Evolutionary conservation across 2,329 filamentous ascomycete genomes (phyloP).

Genomic region (Orbilia javanica): DNA sequence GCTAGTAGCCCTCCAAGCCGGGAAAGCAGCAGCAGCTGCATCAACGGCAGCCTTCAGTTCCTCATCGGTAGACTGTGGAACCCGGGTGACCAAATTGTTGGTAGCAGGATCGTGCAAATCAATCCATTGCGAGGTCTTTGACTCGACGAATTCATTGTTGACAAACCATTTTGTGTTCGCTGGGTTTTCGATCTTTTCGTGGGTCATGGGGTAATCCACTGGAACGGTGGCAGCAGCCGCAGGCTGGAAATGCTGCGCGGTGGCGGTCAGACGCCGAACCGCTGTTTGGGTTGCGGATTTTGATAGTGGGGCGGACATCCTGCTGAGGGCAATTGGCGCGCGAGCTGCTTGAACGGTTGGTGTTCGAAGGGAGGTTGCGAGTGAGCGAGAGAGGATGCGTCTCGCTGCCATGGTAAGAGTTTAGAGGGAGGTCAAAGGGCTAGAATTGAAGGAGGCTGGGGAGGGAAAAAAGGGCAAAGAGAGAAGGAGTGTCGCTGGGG

Average conservation of each 20-base stretch:
- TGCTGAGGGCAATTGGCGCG: conserved; percentile 37
- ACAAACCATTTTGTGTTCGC: conserved; percentile 83
- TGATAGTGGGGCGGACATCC: conserved; percentile 45
- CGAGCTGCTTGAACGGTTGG: conserved; percentile 38
- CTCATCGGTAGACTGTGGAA: conserved; percentile 82
- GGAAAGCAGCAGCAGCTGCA: conserved; percentile 81
- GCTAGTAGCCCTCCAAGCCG: conserved; percentile 78
- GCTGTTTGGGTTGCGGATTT: conserved; percentile 63
- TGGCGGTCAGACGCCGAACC: conserved; percentile 72
- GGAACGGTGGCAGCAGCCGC: conserved; percentile 67
- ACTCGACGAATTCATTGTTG: conserved; percentile 81
- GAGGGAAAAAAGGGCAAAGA: not conserved
- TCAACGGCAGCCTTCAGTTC: conserved; percentile 81
- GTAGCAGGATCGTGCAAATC: conserved; percentile 85
- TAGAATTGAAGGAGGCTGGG: conserved; percentile 51
- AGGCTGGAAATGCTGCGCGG: conserved; percentile 71
- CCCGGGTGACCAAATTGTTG: conserved; percentile 85
- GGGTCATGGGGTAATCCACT: conserved; percentile 76
- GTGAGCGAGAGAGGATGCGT: conserved; percentile 58
- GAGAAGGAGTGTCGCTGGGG: conserved; percentile 17
- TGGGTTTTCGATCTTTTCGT: conserved; percentile 77
- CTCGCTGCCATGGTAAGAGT: conserved; percentile 55
- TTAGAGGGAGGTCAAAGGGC: not conserved
- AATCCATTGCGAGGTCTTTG: conserved; percentile 78
- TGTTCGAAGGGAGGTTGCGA: conserved; percentile 57